phyloP scores from a whole-genome alignment of 2,329 filamentous ascomycete genomes.

The Aspergillus ustus region DNA sequence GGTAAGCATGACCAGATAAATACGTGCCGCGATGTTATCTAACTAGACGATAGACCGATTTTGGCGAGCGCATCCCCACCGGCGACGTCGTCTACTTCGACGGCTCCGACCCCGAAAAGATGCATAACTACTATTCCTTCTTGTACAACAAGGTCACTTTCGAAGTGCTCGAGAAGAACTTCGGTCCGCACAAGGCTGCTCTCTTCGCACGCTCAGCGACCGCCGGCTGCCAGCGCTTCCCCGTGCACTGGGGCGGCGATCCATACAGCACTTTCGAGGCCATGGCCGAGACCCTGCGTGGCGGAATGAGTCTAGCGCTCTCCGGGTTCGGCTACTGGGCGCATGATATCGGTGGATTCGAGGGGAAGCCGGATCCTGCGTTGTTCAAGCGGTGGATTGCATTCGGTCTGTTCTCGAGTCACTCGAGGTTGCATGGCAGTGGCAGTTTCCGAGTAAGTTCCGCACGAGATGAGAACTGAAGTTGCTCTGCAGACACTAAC shows the following conservation, averaged over 20 bases:
- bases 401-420: constrained; percentile 16
- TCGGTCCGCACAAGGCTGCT: constrained; percentile 12
- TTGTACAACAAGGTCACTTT: constrained; percentile 18
- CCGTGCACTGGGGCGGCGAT: constrained; percentile 18
- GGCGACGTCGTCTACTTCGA: constrained; percentile 15
- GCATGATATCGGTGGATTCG: constrained; percentile 18
- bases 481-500: neutral
- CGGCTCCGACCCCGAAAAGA: constrained; percentile 12
- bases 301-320: constrained; percentile 13
- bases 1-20: neutral
- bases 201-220: constrained; percentile 18
- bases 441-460: constrained; percentile 11
- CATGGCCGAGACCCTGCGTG: constrained; percentile 16
- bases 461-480: neutral
- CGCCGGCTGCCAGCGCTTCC: constrained; percentile 16
- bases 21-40: neutral
- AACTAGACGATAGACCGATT: constrained; percentile 9
- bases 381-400: constrained; percentile 18
- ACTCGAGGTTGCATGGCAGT: constrained; percentile 15
- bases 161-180: constrained; percentile 8
- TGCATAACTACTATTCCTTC: constrained; percentile 20
- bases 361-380: constrained; percentile 12
- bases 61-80: constrained; percentile 19
- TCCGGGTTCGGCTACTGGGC: constrained; percentile 20
- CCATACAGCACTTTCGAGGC: constrained; percentile 16